A percentile compares a stretch with the other conserved stretches of the same genome.
Evolutionary conservation across 2,329 filamentous ascomycete genomes (phyloP).

Genomic region (Penicillium glabrum): DNA sequence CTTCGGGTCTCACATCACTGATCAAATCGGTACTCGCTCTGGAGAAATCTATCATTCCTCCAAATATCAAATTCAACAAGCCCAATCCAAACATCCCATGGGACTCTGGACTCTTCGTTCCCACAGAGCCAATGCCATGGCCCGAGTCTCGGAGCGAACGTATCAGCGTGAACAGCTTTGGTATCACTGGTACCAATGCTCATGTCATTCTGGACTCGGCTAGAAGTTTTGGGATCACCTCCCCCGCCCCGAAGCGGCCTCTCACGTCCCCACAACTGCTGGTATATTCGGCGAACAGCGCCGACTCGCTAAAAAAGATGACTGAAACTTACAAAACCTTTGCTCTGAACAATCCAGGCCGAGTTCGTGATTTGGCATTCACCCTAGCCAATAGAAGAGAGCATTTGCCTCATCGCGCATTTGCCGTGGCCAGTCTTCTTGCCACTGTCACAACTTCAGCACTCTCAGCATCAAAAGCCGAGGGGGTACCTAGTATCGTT

Average conservation of each 20-base stretch:
- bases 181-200: slow-evolving; percentile 20
- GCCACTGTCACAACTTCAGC: background rate
- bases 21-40: slow-evolving; percentile 21
- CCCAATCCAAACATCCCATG: background rate
- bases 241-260: background rate
- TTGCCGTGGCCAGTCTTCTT: background rate
- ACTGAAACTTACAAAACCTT: slow-evolving; percentile 11
- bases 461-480: background rate
- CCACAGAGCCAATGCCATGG: slow-evolving; percentile 14
- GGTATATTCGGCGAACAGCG: slow-evolving; percentile 22
- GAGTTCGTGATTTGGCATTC: slow-evolving; percentile 20
- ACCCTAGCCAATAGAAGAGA: slow-evolving; percentile 20
- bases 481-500: background rate
- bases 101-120: slow-evolving; percentile 9
- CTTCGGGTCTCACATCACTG: slow-evolving; percentile 18
- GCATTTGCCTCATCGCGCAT: slow-evolving; percentile 15
- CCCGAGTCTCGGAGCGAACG: slow-evolving; percentile 5
- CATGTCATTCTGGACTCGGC: slow-evolving; percentile 6
- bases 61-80: slow-evolving; percentile 21
- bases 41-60: slow-evolving; percentile 16
- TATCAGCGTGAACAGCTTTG: slow-evolving; percentile 19
- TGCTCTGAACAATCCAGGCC: slow-evolving; percentile 19
- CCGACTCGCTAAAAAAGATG: slow-evolving; percentile 19
- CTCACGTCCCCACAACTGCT: slow-evolving; percentile 7
- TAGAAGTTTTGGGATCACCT: background rate